Conservation (phyloP, 2,329 filamentous ascomycete genomes). For the Escovopsis sp. region DNA sequence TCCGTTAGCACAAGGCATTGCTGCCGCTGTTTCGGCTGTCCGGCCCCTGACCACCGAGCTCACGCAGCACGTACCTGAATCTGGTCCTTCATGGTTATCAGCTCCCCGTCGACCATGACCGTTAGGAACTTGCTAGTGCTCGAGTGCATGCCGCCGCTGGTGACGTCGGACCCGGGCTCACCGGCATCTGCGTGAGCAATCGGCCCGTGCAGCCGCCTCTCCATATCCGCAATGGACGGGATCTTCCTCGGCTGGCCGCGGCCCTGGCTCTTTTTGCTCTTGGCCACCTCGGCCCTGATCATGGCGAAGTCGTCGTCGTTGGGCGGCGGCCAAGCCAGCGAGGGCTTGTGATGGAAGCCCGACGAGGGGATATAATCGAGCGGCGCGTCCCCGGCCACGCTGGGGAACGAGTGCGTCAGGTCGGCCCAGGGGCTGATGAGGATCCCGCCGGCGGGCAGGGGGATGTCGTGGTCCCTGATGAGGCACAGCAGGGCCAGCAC, state of each 20-base stretch:
- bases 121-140: constrained; percentile 32
- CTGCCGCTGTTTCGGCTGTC: no score
- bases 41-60: no score
- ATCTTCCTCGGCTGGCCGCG: constrained; percentile 8
- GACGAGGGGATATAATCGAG: constrained; percentile 78
- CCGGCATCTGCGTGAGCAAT: constrained; percentile 12
- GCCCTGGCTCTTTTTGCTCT: constrained; percentile 15
- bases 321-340: constrained; percentile 81
- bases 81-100: constrained; percentile 70
- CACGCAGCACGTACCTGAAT: constrained; percentile 49
- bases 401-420: constrained; percentile 88
- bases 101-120: constrained; percentile 55
- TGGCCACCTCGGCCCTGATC: constrained; percentile 36
- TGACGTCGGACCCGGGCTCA: constrained; percentile 11
- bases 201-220: constrained; percentile 21
- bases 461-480: constrained; percentile 67
- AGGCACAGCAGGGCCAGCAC: constrained; percentile 64
- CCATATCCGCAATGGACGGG: constrained; percentile 10
- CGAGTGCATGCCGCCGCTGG: constrained; percentile 14
- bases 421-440: constrained; percentile 94
- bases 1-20: no score
- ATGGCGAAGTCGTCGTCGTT: constrained; percentile 57
- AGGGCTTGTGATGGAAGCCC: constrained; percentile 86
- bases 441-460: constrained; percentile 77
- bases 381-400: constrained; percentile 55